A percentile compares a stretch with the other conserved stretches of the same genome.
Conservation (phyloP, 2,329 filamentous ascomycete species). For the Juglanconis sp. region DNA sequence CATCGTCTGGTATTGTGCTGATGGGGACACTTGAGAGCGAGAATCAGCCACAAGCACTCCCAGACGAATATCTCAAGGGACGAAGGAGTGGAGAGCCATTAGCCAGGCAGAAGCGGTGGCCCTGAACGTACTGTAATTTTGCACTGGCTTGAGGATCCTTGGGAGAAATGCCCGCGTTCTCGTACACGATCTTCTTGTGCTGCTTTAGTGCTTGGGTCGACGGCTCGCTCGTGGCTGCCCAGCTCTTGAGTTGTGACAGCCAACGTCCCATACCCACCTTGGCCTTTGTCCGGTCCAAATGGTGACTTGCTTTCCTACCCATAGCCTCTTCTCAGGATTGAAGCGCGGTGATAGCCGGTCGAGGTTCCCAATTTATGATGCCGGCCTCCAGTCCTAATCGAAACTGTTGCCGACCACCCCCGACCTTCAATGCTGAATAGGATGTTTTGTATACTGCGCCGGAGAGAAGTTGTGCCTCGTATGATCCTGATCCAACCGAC, state of each 20-base stretch:
- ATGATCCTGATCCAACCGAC: no score
- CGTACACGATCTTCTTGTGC: conserved; percentile 41
- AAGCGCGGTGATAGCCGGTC: no score
- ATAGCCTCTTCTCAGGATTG: no score
- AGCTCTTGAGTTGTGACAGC: conserved; percentile 44
- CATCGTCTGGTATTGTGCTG: conserved; percentile 41
- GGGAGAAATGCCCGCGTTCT: conserved; percentile 40
- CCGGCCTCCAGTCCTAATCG: no score
- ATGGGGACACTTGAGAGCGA: conserved; percentile 31
- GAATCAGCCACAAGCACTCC: not conserved
- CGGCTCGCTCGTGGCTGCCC: conserved; percentile 48
- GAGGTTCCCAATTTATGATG: no score
- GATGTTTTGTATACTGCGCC: no score
- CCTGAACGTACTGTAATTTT: conserved; percentile 37
- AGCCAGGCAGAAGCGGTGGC: not conserved
- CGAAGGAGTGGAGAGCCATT: no score
- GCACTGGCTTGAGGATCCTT: conserved; percentile 41
- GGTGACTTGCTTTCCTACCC: no score
- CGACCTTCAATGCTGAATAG: no score
- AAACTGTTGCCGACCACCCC: no score
- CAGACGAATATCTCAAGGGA: not conserved
- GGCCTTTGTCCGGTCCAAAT: conserved; percentile 18
- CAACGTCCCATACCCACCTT: conserved; percentile 33
- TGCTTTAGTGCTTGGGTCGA: conserved; percentile 46
- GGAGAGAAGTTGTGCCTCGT: no score